Evolutionary conservation across 176 grass and related monocot genomes (phyloP).

Genomic region (barley (Hordeum vulgare)): DNA sequence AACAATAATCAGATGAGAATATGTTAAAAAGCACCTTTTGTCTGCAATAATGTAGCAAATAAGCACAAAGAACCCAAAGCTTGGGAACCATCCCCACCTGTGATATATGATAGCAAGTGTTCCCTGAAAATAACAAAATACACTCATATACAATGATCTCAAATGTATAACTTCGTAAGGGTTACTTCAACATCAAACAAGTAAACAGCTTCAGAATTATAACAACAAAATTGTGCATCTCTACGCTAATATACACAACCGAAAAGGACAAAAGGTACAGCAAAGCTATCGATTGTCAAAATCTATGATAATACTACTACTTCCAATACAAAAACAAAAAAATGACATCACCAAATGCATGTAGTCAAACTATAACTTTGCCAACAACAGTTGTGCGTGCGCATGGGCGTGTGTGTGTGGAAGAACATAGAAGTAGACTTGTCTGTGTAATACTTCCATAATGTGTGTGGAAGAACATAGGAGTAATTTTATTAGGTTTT

Average conservation of each 20-base stretch:
- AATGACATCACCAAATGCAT: not conserved
- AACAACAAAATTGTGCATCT: not conserved
- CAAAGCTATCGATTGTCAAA: not conserved
- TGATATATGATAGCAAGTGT: slow-evolving; percentile 74
- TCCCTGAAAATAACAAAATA: slow-evolving; percentile 58
- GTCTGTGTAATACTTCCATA: not conserved
- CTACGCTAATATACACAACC: not conserved
- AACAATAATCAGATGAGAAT: slow-evolving; percentile 8
- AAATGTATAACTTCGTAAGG: not conserved
- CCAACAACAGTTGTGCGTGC: no score
- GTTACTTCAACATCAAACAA: slow-evolving; percentile 14
- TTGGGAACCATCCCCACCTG: slow-evolving; percentile 54
- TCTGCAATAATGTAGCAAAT: slow-evolving; percentile 90
- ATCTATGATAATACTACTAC: not conserved
- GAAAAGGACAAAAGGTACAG: not conserved
- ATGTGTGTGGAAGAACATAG: not conserved
- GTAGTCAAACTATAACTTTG: slow-evolving; percentile 1
- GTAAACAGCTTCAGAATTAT: not conserved
- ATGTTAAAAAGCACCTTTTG: slow-evolving; percentile 65
- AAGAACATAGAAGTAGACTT: not conserved
- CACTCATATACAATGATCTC: slow-evolving; percentile 18
- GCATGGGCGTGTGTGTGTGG: no score
- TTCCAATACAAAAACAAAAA: not conserved
- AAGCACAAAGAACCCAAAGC: slow-evolving; percentile 96
- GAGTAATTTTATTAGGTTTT: not conserved